Base-by-base conservation (phyloP, 208 protist genomes). In the Trypanosoma conorhini region DNA sequence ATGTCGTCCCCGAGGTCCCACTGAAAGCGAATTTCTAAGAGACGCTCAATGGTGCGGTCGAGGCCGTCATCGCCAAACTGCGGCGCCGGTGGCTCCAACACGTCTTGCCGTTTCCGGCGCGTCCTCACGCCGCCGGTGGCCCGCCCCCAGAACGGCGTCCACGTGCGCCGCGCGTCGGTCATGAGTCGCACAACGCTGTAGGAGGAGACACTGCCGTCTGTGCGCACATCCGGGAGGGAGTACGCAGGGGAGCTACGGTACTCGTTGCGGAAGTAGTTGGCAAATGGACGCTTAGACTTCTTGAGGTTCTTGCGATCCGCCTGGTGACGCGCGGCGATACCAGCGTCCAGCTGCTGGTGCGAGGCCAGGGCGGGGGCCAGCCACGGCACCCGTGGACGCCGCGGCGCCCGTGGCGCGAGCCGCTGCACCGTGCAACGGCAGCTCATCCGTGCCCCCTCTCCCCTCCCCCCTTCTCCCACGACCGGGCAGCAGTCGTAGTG, bases 1-100 rank as follows among this genome's bases (percentile, higher is more conserved):
- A 96, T 67, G 44, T 78, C 88, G 57, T 96, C 91, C 77, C 82
- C 86, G 33, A 75, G 76, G 76, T 96, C 91, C 88, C 91, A 96
- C 57, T 83, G 61, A 70, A 94, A 92, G 55, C 91, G 84, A n/a
- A 93, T 54, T 67, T 89, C 83, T 15, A 96, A 59, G 59, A 96
- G 72, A 10, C 82, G 71, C 62, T 82, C 68, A 51, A 96, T 67
- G 10, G 78, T 55, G 35, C 33, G 31, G 67, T 96, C 91, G 4
- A 91, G 26, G 1, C 38, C 63, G 74, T 93, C 88, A 28, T 88
- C 91, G 9, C 91, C 88, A 72, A 96, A 92, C 42, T 76, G 54
- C 13, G 67, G 76, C 4, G 56, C 70, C 3, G 81, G 44, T 5
- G 74, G 58, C 76, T 96, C 88, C 26, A 93, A 72, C 33, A 89